phyloP scores from a whole-genome alignment of 352 stramenopile species.

The Blastocystis sp. region DNA sequence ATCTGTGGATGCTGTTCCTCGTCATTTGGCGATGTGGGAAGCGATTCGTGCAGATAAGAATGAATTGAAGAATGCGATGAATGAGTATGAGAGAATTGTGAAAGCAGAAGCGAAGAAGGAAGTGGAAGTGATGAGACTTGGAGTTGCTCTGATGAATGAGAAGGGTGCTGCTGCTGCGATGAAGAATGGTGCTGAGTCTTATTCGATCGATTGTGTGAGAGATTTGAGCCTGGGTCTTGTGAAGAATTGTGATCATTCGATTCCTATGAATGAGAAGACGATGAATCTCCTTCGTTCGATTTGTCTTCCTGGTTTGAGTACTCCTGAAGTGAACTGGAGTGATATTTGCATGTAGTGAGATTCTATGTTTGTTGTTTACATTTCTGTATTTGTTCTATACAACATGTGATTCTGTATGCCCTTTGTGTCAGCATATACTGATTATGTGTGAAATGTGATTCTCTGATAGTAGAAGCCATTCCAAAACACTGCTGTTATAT shows the following conservation, averaged over 20 bases:
- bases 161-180: neutral
- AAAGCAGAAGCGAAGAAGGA: neutral
- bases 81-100: neutral
- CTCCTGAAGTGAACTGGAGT: neutral
- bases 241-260: neutral
- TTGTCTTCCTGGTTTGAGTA: neutral
- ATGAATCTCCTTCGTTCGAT: neutral
- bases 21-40: constrained; percentile 20
- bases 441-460: no score
- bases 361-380: neutral
- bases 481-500: no score
- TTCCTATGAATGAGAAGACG: neutral
- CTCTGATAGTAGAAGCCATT: no score
- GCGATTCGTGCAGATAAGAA: neutral
- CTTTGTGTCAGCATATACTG: no score
- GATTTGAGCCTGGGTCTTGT: neutral
- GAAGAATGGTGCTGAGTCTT: neutral
- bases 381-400: neutral
- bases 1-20: neutral
- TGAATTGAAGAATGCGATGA: neutral
- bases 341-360: constrained; percentile 12
- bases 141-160: neutral
- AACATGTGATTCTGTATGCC: no score
- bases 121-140: constrained; percentile 47
- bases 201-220: neutral